phyloP scores from a whole-genome alignment of 2,329 filamentous ascomycete species.

The Coniochaeta ligniaria region DNA sequence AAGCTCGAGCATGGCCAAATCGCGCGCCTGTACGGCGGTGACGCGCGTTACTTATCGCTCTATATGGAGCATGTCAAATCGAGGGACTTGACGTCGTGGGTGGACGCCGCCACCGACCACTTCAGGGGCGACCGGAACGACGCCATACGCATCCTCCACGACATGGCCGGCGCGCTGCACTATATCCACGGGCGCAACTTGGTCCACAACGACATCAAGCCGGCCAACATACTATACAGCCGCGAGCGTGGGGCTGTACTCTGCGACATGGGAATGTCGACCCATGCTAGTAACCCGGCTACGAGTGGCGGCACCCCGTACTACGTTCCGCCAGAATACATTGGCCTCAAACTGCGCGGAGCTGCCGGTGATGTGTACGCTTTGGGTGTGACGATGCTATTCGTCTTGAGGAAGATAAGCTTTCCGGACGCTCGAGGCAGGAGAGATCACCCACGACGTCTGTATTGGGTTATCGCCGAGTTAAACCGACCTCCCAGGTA shows the following conservation, averaged over 20 bases:
- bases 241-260: constrained; percentile 50
- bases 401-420: constrained; percentile 46
- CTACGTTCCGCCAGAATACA: constrained; percentile 56
- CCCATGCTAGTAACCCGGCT: constrained; percentile 34
- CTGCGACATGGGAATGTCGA: constrained; percentile 54
- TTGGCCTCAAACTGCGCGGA: constrained; percentile 45
- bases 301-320: constrained; percentile 52
- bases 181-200: constrained; percentile 47
- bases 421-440: constrained; percentile 46
- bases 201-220: constrained; percentile 58
- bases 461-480: constrained; percentile 53
- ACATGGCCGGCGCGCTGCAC: constrained; percentile 45
- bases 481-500: constrained; percentile 32
- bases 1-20: constrained; percentile 50
- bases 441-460: constrained; percentile 37
- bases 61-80: constrained; percentile 57
- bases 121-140: constrained; percentile 44
- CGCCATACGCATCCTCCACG: constrained; percentile 43
- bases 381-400: constrained; percentile 53
- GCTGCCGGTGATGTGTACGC: constrained; percentile 53
- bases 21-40: constrained; percentile 50
- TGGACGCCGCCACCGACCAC: constrained; percentile 34
- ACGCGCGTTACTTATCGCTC: constrained; percentile 51
- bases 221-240: constrained; percentile 54
- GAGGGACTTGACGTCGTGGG: constrained; percentile 48